Percentiles rank a stretch among this genome's conserved stretches.
Evolutionary conservation across 805 yeast genomes (phyloP).

Genomic region (Candida schatavii): DNA sequence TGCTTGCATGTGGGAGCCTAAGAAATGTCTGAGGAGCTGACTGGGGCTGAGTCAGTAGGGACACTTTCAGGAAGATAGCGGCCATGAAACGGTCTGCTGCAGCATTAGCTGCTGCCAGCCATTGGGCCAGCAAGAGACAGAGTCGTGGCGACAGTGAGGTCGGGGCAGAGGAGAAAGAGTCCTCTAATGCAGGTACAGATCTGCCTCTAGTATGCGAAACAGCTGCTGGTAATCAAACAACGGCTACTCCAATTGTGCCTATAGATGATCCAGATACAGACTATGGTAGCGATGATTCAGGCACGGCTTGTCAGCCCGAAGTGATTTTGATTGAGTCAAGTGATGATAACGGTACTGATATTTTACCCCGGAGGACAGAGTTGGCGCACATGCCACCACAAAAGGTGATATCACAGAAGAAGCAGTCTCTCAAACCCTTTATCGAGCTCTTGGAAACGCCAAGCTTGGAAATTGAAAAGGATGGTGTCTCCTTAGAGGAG

Average conservation of each 20-base stretch:
- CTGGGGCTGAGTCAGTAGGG: too few relatives aligned
- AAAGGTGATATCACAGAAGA: conserved; percentile 1
- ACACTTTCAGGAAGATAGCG: too few relatives aligned
- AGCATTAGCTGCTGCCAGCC: conserved; percentile 20
- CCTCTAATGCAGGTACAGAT: too few relatives aligned
- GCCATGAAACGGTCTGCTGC: conserved; percentile 17
- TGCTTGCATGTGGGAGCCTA: too few relatives aligned
- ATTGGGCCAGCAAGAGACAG: conserved; percentile 18
- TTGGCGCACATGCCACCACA: too few relatives aligned
- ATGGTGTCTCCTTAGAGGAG: conserved; percentile 17
- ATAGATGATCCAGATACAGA: not conserved
- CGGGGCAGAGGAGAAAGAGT: too few relatives aligned
- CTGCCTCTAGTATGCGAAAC: too few relatives aligned
- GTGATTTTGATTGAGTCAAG: conserved; percentile 7
- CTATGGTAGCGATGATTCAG: not conserved
- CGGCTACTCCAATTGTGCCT: not conserved
- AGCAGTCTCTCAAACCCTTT: too few relatives aligned
- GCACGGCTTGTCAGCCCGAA: not conserved
- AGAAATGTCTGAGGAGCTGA: too few relatives aligned
- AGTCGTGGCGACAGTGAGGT: not conserved
- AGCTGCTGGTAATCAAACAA: too few relatives aligned
- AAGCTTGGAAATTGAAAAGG: conserved; percentile 1
- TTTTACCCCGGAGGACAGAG: not conserved
- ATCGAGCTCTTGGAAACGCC: conserved; percentile 2
- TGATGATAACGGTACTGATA: conserved; percentile 2